Evolutionary conservation across 2,329 filamentous ascomycete species (phyloP).

Genomic region (Lachnellula subtilissima): DNA sequence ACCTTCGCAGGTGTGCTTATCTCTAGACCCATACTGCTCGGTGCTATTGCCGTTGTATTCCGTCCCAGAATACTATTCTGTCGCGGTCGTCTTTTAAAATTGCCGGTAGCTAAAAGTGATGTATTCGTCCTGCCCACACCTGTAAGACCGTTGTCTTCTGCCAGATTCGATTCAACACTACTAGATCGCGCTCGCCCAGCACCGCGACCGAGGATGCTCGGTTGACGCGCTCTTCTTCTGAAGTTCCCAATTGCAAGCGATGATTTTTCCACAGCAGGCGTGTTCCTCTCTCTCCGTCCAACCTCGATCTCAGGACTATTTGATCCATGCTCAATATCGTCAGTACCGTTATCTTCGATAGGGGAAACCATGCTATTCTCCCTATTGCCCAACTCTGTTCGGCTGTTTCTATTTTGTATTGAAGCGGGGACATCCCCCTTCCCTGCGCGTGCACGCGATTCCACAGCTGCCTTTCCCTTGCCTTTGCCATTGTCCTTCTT

Average conservation of each 20-base stretch:
- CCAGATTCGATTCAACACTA: conserved; percentile 30
- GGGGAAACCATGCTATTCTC: not conserved
- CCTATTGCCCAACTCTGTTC: not conserved
- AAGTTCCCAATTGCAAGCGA: conserved; percentile 48
- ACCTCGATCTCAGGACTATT: conserved; percentile 29
- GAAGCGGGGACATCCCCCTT: not conserved
- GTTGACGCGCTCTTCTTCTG: conserved; percentile 51
- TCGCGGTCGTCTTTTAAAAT: conserved; percentile 32
- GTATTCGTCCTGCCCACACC: conserved; percentile 26
- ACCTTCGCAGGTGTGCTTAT: conserved; percentile 24
- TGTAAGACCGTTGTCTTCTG: conserved; percentile 24
- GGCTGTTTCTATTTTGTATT: not conserved
- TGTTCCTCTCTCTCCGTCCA: conserved; percentile 23
- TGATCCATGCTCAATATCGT: conserved; percentile 20
- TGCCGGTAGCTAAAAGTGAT: conserved; percentile 26
- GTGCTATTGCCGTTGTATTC: conserved; percentile 12
- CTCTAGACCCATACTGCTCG: conserved; percentile 25
- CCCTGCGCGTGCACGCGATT: not conserved
- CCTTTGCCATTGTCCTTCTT: conserved; percentile 17
- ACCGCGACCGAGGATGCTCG: conserved; percentile 26
- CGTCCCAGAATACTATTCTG: conserved; percentile 32
- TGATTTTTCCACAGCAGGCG: conserved; percentile 31
- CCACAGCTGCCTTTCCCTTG: conserved; percentile 6
- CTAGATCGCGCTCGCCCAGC: conserved; percentile 25
- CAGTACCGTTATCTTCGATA: conserved; percentile 5